These are phyloP conservation scores for Blepharisma stoltei DNA, from an alignment of 73 alveolate species.

Conservation along the genomic window DNA sequence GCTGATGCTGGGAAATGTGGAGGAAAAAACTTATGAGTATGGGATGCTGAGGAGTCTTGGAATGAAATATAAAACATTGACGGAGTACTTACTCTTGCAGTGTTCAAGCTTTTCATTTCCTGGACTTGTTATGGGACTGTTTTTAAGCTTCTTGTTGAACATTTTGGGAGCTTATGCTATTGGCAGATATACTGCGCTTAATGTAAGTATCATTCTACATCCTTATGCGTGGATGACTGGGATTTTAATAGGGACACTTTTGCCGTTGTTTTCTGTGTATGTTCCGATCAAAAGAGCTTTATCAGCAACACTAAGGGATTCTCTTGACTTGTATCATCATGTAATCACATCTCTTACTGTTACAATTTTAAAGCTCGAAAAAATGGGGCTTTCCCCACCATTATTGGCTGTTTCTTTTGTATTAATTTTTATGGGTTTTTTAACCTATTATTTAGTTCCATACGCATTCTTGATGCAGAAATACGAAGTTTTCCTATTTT, in stretches of 20 bases:
- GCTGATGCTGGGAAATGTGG: slow-evolving; percentile 88
- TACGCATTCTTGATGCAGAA: slow-evolving; percentile 73
- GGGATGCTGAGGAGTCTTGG: slow-evolving; percentile 97
- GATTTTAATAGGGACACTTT: slow-evolving; percentile 64
- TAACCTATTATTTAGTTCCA: slow-evolving; percentile 92
- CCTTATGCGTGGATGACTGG: slow-evolving; percentile 56
- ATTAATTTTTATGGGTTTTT: slow-evolving; percentile 75
- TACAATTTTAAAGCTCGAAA: slow-evolving; percentile 79
- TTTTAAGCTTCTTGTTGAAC: slow-evolving; percentile 54
- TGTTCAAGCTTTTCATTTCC: slow-evolving; percentile 83
- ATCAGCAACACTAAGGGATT: slow-evolving; percentile 79
- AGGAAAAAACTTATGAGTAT: slow-evolving; percentile 90
- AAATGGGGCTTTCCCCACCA: slow-evolving; percentile 82
- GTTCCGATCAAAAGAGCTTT: slow-evolving; percentile 86
- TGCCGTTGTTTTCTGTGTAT: slow-evolving; percentile 77
- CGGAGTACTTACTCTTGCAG: slow-evolving; percentile 61
- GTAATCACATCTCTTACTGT: slow-evolving; percentile 80
- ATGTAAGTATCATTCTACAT: slow-evolving; percentile 45
- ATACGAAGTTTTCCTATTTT: slow-evolving; percentile 72
- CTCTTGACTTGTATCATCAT: slow-evolving; percentile 82
- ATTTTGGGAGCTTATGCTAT: slow-evolving; percentile 32
- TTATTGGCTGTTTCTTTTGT: slow-evolving; percentile 64
- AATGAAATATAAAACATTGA: slow-evolving; percentile 58
- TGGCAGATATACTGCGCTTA: slow-evolving; percentile 32
- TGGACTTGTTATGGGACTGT: slow-evolving; percentile 76